Evolutionary conservation across 257 asterid genomes (phyloP), one percentile per base, ranked within the genome.

Genomic region (Nicotiana knightiana): DNA sequence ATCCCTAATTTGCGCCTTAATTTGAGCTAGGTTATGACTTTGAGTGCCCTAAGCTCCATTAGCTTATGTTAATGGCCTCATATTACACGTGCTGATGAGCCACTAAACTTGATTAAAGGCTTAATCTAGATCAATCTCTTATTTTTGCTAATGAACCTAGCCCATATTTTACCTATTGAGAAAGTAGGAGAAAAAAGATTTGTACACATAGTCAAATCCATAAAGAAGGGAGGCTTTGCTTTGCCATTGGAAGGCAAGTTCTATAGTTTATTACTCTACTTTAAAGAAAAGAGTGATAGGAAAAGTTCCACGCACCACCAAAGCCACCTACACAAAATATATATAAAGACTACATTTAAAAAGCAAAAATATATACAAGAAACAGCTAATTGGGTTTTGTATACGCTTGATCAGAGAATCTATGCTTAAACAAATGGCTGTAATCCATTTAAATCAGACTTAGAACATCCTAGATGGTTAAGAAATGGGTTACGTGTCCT

Each of bases 1-100:
- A 79, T n/a, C 82, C 82, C 6, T 61, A 16, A 61, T 79, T 79
- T 61, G 16, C 61, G 46, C 82, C 55, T 28, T 61, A 48, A 21
- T 39, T 79, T 79, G 39, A 79, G 61, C 24, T 79, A 58, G 75
- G 26, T 51, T 73, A 15, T 73, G 79, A 73, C 79, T 73, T 73
- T 51, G 53, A 46, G 63, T 51, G 62, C 43, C 58, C 79, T 51
- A 48, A 73, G 26, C 43, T 26, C 79, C 43, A 24, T 26, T 73
- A 48, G 62, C 79, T 13, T 48, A 58, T 48, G 26, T 48, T 73
- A 26, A 46, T 71, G 15, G 5, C 15, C 3, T 7, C 79, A 15
- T 73, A 9, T 26, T 73, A 51, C 59, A 61, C 28, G 32, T 61
- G 67, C 33, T 11, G 16, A 58, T 1, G 67, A 21, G 67, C 67